Evolutionary conservation across 768 basidiomycete genomes (phyloP).

Genomic region (Terana coerulea): DNA sequence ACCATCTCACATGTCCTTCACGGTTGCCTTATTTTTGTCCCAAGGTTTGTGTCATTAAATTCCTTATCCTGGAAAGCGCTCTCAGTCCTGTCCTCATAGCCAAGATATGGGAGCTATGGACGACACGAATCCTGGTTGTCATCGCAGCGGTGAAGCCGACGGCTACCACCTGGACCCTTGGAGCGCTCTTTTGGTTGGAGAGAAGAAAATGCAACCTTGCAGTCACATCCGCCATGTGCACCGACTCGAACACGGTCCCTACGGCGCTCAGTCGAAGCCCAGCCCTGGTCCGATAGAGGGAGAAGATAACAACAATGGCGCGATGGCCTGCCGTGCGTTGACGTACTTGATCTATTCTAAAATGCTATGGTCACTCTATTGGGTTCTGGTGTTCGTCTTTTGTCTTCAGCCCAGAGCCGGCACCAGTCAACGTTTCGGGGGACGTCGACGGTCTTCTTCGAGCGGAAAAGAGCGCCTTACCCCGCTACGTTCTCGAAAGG

Average conservation of each 20-base stretch:
- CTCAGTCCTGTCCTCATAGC: conserved; percentile 31
- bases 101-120: conserved; percentile 79
- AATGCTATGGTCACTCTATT: conserved; percentile 96
- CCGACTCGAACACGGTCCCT: conserved; percentile 94
- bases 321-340: conserved; percentile 89
- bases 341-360: conserved; percentile 88
- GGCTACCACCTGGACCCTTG: conserved; percentile 58
- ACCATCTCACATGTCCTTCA: conserved; percentile 84
- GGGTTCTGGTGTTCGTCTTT: conserved; percentile 86
- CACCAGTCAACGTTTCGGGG: conserved; percentile 23
- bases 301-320: conserved; percentile 71
- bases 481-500: conserved; percentile 20
- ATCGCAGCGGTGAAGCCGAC: conserved; percentile 74
- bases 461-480: conserved; percentile 24
- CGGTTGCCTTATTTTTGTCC: conserved; percentile 81
- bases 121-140: conserved; percentile 82
- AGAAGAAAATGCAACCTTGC: conserved; percentile 78
- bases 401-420: conserved; percentile 53
- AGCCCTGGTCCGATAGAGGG: conserved; percentile 82
- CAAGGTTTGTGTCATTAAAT: conserved; percentile 48
- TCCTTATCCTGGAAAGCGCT: neutral
- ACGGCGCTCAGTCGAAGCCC: conserved; percentile 93
- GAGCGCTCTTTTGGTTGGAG: conserved; percentile 61
- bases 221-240: conserved; percentile 81
- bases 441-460: conserved; percentile 28